A percentile compares a stretch with the other conserved stretches of the same genome.
These are phyloP conservation scores for Eutrema heterophyllum DNA, from an alignment of 345 rosid species.

Conservation along the genomic window DNA sequence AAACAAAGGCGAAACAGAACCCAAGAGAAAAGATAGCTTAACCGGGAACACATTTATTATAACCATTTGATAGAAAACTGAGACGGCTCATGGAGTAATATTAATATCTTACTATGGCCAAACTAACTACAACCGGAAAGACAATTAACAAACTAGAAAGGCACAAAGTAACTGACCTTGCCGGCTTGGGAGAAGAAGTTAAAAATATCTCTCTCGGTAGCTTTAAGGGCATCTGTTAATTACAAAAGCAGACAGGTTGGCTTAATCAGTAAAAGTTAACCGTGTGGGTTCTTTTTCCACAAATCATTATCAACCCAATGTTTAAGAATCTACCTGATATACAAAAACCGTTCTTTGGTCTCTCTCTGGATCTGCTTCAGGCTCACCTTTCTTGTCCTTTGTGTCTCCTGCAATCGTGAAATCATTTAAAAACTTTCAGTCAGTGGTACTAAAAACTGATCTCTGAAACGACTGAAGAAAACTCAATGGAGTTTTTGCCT, in stretches of 20 bases:
- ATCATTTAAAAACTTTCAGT: not conserved
- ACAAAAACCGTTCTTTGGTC: constrained; percentile 97
- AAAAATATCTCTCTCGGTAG: constrained; percentile 83
- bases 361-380: constrained; percentile 95
- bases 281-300: not conserved
- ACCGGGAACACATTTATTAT: no score
- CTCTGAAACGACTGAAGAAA: not conserved
- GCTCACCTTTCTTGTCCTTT: constrained; percentile 90
- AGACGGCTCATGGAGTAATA: not conserved
- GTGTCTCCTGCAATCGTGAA: constrained; percentile 45
- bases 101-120: not conserved
- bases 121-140: not conserved
- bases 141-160: constrained; percentile 2
- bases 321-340: constrained; percentile 55
- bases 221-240: constrained; percentile 89
- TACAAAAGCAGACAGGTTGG: constrained; percentile 11
- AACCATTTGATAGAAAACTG: not conserved
- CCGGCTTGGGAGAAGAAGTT: constrained; percentile 94
- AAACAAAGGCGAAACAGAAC: not conserved
- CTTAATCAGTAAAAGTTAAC: not conserved
- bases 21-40: no score
- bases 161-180: constrained; percentile 48
- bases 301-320: not conserved
- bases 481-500: not conserved
- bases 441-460: not conserved